These are phyloP conservation scores for Scleroderma bovista DNA, from an alignment of 768 basidiomycete genomes.

Conservation along the genomic window DNA sequence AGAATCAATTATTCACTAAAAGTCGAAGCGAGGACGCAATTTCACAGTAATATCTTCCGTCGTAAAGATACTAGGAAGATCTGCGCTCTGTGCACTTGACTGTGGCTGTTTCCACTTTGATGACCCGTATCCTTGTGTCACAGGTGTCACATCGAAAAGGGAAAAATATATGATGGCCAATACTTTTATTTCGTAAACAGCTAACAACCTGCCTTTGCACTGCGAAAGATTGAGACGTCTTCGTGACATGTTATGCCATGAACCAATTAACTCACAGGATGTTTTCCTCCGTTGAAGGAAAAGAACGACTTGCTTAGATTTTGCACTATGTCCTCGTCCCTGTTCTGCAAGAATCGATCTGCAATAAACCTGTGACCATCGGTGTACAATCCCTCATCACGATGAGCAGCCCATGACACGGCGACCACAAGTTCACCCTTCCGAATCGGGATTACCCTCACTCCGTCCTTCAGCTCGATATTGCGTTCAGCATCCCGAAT, in stretches of 20 bases:
- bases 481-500: conserved; percentile 12
- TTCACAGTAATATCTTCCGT: neutral
- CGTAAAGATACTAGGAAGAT: neutral
- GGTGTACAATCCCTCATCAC: conserved; percentile 9
- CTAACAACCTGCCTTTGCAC: neutral
- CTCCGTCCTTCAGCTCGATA: conserved; percentile 9
- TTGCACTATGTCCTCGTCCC: conserved; percentile 10
- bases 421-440: conserved; percentile 17
- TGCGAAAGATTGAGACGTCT: neutral
- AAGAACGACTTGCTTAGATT: conserved; percentile 10
- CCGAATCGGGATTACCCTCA: conserved; percentile 9
- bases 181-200: neutral
- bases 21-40: neutral
- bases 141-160: neutral
- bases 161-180: neutral
- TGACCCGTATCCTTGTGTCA: neutral
- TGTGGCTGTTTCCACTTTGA: neutral
- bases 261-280: conserved; percentile 7
- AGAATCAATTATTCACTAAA: too few relatives aligned
- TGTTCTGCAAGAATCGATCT: conserved; percentile 15
- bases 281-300: conserved; percentile 14
- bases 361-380: conserved; percentile 11
- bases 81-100: neutral
- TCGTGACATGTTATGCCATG: neutral
- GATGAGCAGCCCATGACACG: conserved; percentile 15